Percentiles rank a stretch among this genome's conserved stretches.
phyloP scores from a whole-genome alignment of 306 rosid genomes.

The cucumber (Cucumis sativus) region Cucumber_9930_V3 NC_026655.2:21706501-21707000 shows the following conservation, averaged over 20 bases:
- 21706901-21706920: constrained; percentile 48
- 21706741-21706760: neutral
- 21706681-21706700: constrained; percentile 42
- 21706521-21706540: neutral
- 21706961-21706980: neutral
- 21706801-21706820: constrained; percentile 44
- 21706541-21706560: neutral
- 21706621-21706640: constrained; percentile 40
- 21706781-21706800: constrained; percentile 11
- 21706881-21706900: constrained; percentile 50
- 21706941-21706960: constrained; percentile 44
- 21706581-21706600: neutral
- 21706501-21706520: neutral
- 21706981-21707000: neutral
- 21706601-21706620: neutral
- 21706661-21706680: constrained; percentile 54
- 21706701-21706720: constrained; percentile 36
- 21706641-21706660: constrained; percentile 53
- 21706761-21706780: neutral
- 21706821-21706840: constrained; percentile 50
- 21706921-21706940: constrained; percentile 50
- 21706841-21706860: constrained; percentile 61
- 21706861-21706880: constrained; percentile 43
- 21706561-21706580: neutral
- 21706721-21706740: neutral